phyloP scores from a whole-genome alignment of 2,329 filamentous ascomycete species.

The Tolypocladium pustulatum region DNA sequence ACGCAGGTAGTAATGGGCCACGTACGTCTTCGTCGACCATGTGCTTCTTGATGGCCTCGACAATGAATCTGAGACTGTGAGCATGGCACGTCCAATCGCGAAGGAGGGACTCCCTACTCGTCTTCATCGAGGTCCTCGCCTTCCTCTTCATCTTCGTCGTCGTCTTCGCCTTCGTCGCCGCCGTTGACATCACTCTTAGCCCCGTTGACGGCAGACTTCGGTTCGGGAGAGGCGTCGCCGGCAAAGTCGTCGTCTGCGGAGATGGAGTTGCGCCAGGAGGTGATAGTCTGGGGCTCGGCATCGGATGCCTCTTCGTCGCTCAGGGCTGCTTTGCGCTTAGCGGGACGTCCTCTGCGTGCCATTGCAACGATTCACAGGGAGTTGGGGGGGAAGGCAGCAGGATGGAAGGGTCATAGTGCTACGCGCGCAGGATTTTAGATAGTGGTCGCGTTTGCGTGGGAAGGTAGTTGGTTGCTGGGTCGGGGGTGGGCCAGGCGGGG shows the following conservation, averaged over 20 bases:
- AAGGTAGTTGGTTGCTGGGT: neutral
- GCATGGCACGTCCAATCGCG: conserved; percentile 7
- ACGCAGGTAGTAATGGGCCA: neutral
- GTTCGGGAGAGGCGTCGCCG: neutral
- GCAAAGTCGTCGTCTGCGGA: conserved; percentile 9
- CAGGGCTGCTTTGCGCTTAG: conserved; percentile 19
- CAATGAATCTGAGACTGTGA: conserved; percentile 48
- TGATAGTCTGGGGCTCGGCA: conserved; percentile 13
- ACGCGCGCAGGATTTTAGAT: neutral
- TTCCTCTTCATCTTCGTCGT: conserved; percentile 23
- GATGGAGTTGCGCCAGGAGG: conserved; percentile 13
- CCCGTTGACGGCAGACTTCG: neutral
- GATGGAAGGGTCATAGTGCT: neutral
- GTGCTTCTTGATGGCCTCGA: conserved; percentile 64
- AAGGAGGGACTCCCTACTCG: conserved; percentile 24
- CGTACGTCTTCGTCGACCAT: conserved; percentile 45
- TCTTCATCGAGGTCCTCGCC: conserved; percentile 31
- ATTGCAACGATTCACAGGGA: neutral
- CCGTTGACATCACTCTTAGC: conserved; percentile 10
- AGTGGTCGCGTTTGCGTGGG: neutral
- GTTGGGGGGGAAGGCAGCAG: neutral
- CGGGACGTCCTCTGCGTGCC: conserved; percentile 3
- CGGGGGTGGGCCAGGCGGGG: neutral
- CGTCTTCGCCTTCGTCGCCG: conserved; percentile 18
- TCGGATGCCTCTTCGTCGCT: conserved; percentile 26